Evolutionary conservation across 257 asterid species (phyloP).

Genomic region (Solanum etuberosum): DNA sequence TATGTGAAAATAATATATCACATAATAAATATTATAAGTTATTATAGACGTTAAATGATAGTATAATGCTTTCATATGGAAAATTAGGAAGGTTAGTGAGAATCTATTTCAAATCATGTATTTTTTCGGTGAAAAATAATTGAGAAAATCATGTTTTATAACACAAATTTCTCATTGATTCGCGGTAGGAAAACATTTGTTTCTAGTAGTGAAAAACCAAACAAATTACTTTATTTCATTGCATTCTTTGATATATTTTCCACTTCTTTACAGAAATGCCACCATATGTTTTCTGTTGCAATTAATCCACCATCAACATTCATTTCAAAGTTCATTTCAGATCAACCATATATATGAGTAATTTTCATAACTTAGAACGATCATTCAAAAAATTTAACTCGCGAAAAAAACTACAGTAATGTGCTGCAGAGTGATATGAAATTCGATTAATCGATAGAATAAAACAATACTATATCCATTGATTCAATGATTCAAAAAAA

Average conservation of each 20-base stretch:
- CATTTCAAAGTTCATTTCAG: conserved; percentile 60
- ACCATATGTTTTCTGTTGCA: conserved; percentile 50
- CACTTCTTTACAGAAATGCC: conserved; percentile 24
- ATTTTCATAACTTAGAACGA: neutral
- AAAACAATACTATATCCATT: neutral
- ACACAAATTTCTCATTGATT: too few relatives aligned
- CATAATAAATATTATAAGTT: too few relatives aligned
- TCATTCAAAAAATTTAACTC: neutral
- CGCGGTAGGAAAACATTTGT: neutral
- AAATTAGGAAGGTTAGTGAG: neutral
- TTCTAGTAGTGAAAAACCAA: neutral
- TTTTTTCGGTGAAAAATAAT: rapidly evolving
- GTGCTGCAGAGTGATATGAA: neutral
- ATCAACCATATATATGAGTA: conserved; percentile 25
- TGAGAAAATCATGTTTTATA: too few relatives aligned
- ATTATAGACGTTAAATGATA: neutral
- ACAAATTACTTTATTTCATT: neutral
- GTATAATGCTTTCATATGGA: neutral
- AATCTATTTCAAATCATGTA: too few relatives aligned
- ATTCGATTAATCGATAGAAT: neutral
- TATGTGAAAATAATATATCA: too few relatives aligned
- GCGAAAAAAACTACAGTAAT: too few relatives aligned
- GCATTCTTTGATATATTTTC: neutral
- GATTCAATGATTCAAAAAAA: neutral
- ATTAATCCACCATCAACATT: conserved; percentile 55